Conservation (phyloP, 768 basidiomycete species). For the Naganishia kalamii region DNA sequence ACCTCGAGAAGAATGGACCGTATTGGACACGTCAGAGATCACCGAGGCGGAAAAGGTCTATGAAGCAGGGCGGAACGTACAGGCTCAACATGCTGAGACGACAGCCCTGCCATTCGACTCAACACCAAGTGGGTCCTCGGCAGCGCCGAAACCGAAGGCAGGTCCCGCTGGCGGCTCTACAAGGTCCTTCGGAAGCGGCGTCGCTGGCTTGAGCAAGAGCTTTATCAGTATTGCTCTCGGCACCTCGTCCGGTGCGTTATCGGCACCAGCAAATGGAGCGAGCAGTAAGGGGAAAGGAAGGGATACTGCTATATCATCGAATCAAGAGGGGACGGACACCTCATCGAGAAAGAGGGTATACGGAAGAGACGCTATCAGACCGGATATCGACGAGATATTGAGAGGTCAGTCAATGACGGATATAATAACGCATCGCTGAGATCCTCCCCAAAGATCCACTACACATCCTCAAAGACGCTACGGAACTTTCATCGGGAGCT, state of each 20-base stretch:
- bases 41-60: slow-evolving; percentile 21
- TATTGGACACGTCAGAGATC: slow-evolving; percentile 19
- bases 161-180: not conserved
- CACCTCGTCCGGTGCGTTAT: not conserved
- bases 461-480: slow-evolving; percentile 30
- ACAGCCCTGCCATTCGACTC: not conserved
- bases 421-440: slow-evolving; percentile 22
- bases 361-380: slow-evolving; percentile 56
- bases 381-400: slow-evolving; percentile 68
- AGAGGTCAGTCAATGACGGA: slow-evolving; percentile 54
- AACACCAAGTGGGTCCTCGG: not conserved
- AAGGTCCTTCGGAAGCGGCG: slow-evolving; percentile 27
- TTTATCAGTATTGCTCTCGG: slow-evolving; percentile 13
- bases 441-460: slow-evolving; percentile 27
- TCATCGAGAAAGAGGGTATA: slow-evolving; percentile 1
- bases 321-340: not conserved
- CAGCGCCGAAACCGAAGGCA: not conserved
- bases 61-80: not conserved
- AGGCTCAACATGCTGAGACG: not conserved
- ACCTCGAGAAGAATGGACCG: slow-evolving; percentile 20
- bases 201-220: slow-evolving; percentile 16
- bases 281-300: slow-evolving; percentile 27
- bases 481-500: slow-evolving; percentile 29
- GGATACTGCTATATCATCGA: slow-evolving; percentile 16
- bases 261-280: slow-evolving; percentile 23